Evolutionary conservation across 176 grass and related monocot species (phyloP), one percentile per base, ranked within the genome.

Genomic region (Tuctoria greenei): DNA sequence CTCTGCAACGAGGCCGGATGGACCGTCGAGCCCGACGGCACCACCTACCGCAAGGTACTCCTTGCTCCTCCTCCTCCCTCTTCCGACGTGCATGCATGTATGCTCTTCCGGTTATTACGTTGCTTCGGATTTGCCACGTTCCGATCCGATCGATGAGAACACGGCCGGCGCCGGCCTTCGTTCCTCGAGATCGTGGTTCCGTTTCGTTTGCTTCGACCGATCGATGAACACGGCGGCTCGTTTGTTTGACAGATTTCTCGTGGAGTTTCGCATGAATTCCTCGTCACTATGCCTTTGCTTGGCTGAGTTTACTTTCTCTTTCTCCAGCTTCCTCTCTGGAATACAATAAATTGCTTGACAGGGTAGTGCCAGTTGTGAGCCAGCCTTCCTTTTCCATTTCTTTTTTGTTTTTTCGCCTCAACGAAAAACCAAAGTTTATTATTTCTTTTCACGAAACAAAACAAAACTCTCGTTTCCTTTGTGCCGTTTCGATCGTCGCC

Each of bases 41-140:
- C 86, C 71, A 97, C 94, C 72, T 93, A 92, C 80, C 94, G 91
- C 81, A 83, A 85, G 91, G 94, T 89, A 2, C n/a, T n/a, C n/a
- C n/a, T n/a, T n/a, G n/a, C n/a, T n/a, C n/a, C n/a, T n/a, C n/a
- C n/a, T n/a, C n/a, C n/a, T n/a, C n/a, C n/a, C n/a, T n/a, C n/a
- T n/a, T n/a, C n/a, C n/a, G n/a, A n/a, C n/a, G n/a, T n/a, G n/a
- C n/a, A n/a, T n/a, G n/a, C n/a, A n/a, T n/a, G n/a, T n/a, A n/a
- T n/a, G n/a, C n/a, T n/a, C n/a, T n/a, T n/a, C n/a, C n/a, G n/a
- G n/a, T n/a, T n/a, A n/a, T n/a, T n/a, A n/a, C n/a, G n/a, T n/a
- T n/a, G n/a, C n/a, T n/a, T n/a, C n/a, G n/a, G n/a, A n/a, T n/a
- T n/a, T n/a, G n/a, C n/a, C n/a, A n/a, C n/a, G n/a, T n/a, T n/a